Evolutionary conservation across 2,329 filamentous ascomycete species (phyloP).

Genomic region (Stachybotrys echinatus): DNA sequence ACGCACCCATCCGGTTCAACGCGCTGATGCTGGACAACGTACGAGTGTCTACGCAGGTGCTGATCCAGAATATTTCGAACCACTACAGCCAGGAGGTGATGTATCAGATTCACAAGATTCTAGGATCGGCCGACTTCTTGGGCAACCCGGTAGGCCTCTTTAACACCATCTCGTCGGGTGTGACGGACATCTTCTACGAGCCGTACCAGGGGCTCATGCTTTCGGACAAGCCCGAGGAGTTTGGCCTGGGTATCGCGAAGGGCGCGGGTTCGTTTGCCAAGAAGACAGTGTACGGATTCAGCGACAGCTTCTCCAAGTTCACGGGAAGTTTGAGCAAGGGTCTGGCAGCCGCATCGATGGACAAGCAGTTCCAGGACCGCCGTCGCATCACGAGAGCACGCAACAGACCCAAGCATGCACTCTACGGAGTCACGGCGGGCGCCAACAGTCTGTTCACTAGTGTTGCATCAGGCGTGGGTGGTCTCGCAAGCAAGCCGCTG

Average conservation of each 20-base stretch:
- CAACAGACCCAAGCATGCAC: constrained; percentile 92
- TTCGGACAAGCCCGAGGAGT: constrained; percentile 90
- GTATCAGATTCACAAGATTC: constrained; percentile 93
- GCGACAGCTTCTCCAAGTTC: constrained; percentile 95
- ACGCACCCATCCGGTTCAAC: constrained; percentile 90
- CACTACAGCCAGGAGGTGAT: constrained; percentile 97
- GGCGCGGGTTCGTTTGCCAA: constrained; percentile 96
- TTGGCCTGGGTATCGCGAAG: constrained; percentile 92
- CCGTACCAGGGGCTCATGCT: constrained; percentile 97
- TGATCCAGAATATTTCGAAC: constrained; percentile 81
- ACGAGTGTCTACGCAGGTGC: constrained; percentile 76
- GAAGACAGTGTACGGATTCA: constrained; percentile 96
- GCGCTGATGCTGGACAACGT: constrained; percentile 94
- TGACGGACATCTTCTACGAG: constrained; percentile 98
- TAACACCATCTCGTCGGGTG: constrained; percentile 95
- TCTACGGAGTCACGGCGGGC: constrained; percentile 92
- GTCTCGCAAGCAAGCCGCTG: constrained; percentile 85
- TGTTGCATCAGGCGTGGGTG: constrained; percentile 88
- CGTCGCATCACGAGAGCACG: constrained; percentile 88
- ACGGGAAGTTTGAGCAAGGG: constrained; percentile 97
- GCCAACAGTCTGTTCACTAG: constrained; percentile 93
- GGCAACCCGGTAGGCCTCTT: constrained; percentile 97
- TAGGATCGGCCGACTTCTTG: constrained; percentile 94
- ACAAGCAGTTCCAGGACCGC: constrained; percentile 98
- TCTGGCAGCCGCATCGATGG: constrained; percentile 87